A percentile compares a stretch with the other conserved stretches of the same genome.
These are phyloP conservation scores for Striga hermonthica DNA, from an alignment of 305 asterid species.

Conservation along the genomic window DNA sequence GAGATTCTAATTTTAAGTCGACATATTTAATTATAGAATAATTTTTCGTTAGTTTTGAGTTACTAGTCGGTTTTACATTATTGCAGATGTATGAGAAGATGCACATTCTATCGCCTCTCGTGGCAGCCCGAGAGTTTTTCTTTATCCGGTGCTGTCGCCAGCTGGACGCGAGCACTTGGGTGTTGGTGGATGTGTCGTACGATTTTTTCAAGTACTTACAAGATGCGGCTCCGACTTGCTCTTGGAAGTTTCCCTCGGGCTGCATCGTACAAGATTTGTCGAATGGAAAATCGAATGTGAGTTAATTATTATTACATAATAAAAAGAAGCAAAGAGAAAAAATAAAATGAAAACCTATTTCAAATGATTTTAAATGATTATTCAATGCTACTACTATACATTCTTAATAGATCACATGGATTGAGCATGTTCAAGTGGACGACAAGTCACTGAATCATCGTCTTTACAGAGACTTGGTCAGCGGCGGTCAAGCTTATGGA, in stretches of 20 bases:
- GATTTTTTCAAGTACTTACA: slow-evolving; percentile 42
- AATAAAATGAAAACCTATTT: too few relatives aligned
- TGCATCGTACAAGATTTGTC: slow-evolving; percentile 57
- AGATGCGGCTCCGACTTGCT: slow-evolving; percentile 40
- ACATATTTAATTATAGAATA: neutral
- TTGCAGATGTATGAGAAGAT: slow-evolving; percentile 61
- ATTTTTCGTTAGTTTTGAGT: neutral
- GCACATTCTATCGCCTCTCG: slow-evolving; percentile 68
- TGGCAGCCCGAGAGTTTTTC: slow-evolving; percentile 63
- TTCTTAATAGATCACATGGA: slow-evolving; percentile 63
- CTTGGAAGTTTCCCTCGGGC: slow-evolving; percentile 77
- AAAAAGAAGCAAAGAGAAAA: too few relatives aligned
- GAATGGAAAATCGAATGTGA: slow-evolving; percentile 54
- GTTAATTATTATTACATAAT: slow-evolving; percentile 13
- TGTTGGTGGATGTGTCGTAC: slow-evolving; percentile 56
- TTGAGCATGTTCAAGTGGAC: slow-evolving; percentile 77
- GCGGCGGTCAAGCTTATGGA: slow-evolving; percentile 57
- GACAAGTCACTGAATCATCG: slow-evolving; percentile 50
- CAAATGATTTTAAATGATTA: too few relatives aligned
- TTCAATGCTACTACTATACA: neutral
- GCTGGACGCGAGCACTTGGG: slow-evolving; percentile 52
- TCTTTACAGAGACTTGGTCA: slow-evolving; percentile 52
- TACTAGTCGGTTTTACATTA: neutral
- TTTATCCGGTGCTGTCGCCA: slow-evolving; percentile 57
- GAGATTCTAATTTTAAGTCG: slow-evolving; percentile 1